Conservation (phyloP, 495 filamentous ascomycete genomes). For the Aspergillus hancockii region DNA sequence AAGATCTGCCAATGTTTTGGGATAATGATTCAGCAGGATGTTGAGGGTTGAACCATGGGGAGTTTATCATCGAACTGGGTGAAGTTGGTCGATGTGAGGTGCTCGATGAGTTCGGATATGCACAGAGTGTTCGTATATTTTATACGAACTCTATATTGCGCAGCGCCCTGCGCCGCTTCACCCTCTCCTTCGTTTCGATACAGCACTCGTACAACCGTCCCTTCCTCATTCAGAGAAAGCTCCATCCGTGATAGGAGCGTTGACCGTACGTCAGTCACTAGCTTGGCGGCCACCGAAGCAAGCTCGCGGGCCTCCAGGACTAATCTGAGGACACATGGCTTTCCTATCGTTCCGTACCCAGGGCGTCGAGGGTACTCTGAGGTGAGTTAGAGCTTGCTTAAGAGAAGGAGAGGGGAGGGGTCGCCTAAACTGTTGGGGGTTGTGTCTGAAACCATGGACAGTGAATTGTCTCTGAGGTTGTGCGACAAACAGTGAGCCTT, state of each 20-base stretch:
- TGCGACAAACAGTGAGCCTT: too few relatives aligned
- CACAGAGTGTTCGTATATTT: not conserved
- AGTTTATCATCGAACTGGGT: not conserved
- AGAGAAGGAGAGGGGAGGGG: too few relatives aligned
- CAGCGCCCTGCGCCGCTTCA: not conserved
- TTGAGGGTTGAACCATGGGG: slow-evolving; percentile 45
- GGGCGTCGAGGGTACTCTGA: slow-evolving; percentile 40
- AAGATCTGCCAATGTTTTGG: slow-evolving; percentile 30
- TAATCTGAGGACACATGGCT: slow-evolving; percentile 25
- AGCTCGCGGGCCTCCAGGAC: not conserved
- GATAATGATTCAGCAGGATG: slow-evolving; percentile 43
- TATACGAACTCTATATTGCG: not conserved
- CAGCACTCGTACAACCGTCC: not conserved
- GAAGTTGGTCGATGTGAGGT: not conserved
- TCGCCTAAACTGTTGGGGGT: too few relatives aligned
- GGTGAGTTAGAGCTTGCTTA: not conserved
- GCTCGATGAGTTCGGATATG: not conserved
- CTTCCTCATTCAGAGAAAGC: not conserved
- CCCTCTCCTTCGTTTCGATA: not conserved
- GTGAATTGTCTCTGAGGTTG: too few relatives aligned
- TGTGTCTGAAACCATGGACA: too few relatives aligned
- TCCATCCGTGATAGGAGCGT: not conserved
- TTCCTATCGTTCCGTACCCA: slow-evolving; percentile 55
- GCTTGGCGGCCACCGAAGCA: not conserved
- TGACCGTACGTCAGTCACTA: not conserved